A percentile compares a stretch with the other conserved stretches of the same genome.
phyloP scores from a whole-genome alignment of 2,329 filamentous ascomycete genomes.

The Colletotrichum sansevieriae region DNA sequence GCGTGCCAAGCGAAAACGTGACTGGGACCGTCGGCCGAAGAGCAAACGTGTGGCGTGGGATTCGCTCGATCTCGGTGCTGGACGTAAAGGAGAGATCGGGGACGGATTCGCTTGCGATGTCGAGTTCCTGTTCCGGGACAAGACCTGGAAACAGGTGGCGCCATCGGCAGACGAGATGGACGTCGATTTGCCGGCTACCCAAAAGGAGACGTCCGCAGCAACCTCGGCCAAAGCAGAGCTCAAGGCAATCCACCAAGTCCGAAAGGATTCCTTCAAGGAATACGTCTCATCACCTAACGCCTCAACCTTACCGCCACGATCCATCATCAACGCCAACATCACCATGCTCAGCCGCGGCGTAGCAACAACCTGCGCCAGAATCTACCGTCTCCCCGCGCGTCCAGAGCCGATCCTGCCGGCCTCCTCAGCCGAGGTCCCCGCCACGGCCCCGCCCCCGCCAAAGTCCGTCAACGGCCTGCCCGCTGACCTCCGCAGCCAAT shows the following conservation, averaged over 20 bases:
- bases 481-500: constrained; percentile 72
- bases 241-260: constrained; percentile 33
- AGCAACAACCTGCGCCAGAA: constrained; percentile 78
- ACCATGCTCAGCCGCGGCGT: constrained; percentile 78
- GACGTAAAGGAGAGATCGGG: constrained; percentile 85
- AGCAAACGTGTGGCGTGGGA: constrained; percentile 84
- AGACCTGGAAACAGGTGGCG: constrained; percentile 3
- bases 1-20: constrained; percentile 67
- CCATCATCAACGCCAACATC: constrained; percentile 74
- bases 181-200: constrained; percentile 36
- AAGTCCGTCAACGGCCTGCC: constrained; percentile 51
- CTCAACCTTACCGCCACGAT: constrained; percentile 50
- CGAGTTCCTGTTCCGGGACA: constrained; percentile 72
- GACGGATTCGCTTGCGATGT: constrained; percentile 88
- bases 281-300: constrained; percentile 44
- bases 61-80: constrained; percentile 78
- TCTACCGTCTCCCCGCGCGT: constrained; percentile 83
- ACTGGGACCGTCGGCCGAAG: constrained; percentile 84
- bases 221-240: constrained; percentile 21
- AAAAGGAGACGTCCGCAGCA: constrained; percentile 42
- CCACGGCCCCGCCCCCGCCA: constrained; percentile 53
- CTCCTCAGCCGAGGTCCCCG: constrained; percentile 60
- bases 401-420: constrained; percentile 44
- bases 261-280: constrained; percentile 49
- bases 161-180: constrained; percentile 33